These are phyloP conservation scores for Pugionium cornutum DNA, from an alignment of 345 rosid species.

Conservation along the genomic window DNA sequence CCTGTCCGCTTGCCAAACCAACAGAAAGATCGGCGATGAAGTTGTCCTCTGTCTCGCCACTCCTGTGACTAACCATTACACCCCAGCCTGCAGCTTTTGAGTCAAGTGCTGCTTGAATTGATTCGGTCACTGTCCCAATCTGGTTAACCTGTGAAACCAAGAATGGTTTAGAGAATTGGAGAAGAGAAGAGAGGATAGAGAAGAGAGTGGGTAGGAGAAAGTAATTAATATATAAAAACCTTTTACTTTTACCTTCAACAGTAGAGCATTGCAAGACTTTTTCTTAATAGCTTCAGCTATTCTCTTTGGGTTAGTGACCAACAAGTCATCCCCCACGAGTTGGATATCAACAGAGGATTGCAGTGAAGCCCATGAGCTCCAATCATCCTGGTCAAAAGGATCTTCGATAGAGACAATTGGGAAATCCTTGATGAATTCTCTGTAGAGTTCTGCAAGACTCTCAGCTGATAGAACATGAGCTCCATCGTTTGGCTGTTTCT, in stretches of 20 bases:
- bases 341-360: conserved; percentile 91
- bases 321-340: conserved; percentile 89
- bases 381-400: conserved; percentile 98
- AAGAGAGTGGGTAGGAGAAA: background rate
- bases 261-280: conserved; percentile 87
- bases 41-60: conserved; percentile 98
- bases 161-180: background rate
- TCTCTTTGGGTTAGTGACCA: conserved; percentile 95
- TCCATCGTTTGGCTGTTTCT: conserved; percentile 95
- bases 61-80: conserved; percentile 95
- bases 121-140: conserved; percentile 94
- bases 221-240: background rate
- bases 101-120: conserved; percentile 92
- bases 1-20: conserved; percentile 98
- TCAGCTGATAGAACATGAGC: conserved; percentile 75
- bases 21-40: conserved; percentile 96
- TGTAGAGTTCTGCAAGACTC: conserved; percentile 78
- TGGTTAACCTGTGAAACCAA: conserved; percentile 80
- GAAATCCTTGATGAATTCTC: conserved; percentile 83
- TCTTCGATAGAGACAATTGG: conserved; percentile 93
- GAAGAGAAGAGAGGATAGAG: background rate
- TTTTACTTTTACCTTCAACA: conserved; percentile 62
- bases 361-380: conserved; percentile 90
- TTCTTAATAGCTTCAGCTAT: conserved; percentile 91
- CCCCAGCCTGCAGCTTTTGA: conserved; percentile 99